Evolutionary conservation across 345 rosid genomes (phyloP), one percentile per base, ranked within the genome.

Genomic region (Acer yangbiense): DNA sequence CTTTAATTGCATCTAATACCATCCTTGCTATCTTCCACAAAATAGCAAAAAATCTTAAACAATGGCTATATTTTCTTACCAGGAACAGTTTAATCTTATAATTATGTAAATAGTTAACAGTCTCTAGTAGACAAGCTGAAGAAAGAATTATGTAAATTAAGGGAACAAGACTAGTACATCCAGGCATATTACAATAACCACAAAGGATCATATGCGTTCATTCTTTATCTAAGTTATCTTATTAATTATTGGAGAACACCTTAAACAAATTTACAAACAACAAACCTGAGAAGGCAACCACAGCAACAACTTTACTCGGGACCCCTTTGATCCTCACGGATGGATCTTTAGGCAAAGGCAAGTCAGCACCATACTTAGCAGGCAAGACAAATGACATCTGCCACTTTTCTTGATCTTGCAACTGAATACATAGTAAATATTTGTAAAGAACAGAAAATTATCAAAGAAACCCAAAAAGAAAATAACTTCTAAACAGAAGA

Each of bases 341-440:
- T 77, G 87, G 67, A 87, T 95, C 98, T 77, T 89, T 88, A 12
- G 98, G 97, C 74, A 85, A 76, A 35, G 98, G 97, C 81, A 95
- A 78, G 81, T 87, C 29, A 2, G 92, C 86, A 79, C 99, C 96
- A 76, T 92, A 92, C 86, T 91, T 92, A 6, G 94, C 85, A 12
- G 99, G 97, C 93, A 95, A 76, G 83, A 95, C 93, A 84, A 95
- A 95, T 46, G 98, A 93, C 99, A 93, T 93, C 82, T 79, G 81
- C 98, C 99, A 92, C 75, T 85, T 88, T n/a, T 83, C 88, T 87
- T 86, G 83, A 80, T 87, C 85, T 84, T 84, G 83, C 69, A 75
- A 71, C 98, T 92, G 79, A 20, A 74, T 17, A 75, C 72, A 25
- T 62, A 73, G 16, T 54, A 74, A 73, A 71, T 13, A 6, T 14